Percentiles rank a stretch among this genome's conserved stretches.
phyloP scores from a whole-genome alignment of 257 asterid species.

The Solanum commersonii region DNA sequence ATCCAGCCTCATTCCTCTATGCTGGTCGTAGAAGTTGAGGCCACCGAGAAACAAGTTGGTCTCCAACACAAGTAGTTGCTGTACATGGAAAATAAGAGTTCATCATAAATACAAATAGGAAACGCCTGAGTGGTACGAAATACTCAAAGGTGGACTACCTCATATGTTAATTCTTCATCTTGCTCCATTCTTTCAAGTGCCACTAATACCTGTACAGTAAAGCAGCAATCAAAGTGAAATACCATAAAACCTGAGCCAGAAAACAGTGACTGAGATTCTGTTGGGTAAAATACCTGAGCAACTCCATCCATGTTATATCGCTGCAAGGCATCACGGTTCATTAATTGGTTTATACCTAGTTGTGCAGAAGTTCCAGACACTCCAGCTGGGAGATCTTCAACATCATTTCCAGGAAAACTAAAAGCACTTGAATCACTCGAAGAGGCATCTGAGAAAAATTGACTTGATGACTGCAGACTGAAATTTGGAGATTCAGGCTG shows the following conservation, averaged over 20 bases:
- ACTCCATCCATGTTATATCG: constrained; percentile 45
- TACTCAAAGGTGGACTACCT: constrained; percentile 32
- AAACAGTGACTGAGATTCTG: background rate
- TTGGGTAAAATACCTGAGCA: constrained; percentile 45
- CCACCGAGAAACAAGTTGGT: constrained; percentile 49
- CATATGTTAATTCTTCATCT: constrained; percentile 49
- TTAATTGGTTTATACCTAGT: constrained; percentile 17
- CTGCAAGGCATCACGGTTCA: constrained; percentile 25
- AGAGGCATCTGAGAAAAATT: constrained; percentile 21
- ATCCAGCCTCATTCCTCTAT: constrained; percentile 81
- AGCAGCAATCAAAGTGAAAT: background rate
- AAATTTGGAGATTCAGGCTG: constrained; percentile 17
- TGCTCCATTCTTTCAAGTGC: constrained; percentile 84
- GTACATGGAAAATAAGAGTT: constrained; percentile 4
- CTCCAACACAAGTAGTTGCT: constrained; percentile 70
- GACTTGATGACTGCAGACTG: constrained; percentile 19
- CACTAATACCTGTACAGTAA: constrained; percentile 39
- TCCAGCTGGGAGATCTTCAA: constrained; percentile 14
- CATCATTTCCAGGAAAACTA: constrained; percentile 28
- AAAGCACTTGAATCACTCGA: constrained; percentile 39
- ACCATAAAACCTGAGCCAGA: background rate
- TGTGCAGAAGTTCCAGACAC: constrained; percentile 23
- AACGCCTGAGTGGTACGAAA: background rate
- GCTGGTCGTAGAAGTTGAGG: constrained; percentile 67
- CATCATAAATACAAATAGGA: background rate